Base-by-base conservation (phyloP, 2,329 filamentous ascomycete genomes). In the Neurospora sp. region DNA sequence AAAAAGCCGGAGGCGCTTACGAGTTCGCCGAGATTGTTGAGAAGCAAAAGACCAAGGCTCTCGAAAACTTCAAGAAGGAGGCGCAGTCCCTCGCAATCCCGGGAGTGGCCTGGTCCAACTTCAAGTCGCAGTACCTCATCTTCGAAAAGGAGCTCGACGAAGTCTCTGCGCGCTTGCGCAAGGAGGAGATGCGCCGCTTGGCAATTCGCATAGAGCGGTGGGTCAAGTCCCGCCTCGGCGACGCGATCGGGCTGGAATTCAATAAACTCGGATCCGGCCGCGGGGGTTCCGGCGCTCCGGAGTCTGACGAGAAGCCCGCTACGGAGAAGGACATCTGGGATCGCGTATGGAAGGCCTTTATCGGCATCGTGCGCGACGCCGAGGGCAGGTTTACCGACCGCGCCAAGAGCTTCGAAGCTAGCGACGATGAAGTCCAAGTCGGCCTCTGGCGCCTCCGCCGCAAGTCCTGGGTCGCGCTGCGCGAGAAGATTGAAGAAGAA, bases 1-100 rank as follows among this genome's bases (percentile, higher is more conserved):
- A 98, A 80, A 97, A 97, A 83, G 93, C 93, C 69, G 94, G 94
- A 28, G 91, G 89, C 8, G 86, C 87, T 68, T 98, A 99, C 77
- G 96, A 99, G 78, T 99, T 99, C 80, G 93, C 94, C 28, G 91
- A 96, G 74, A 97, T 98, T 75, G 96, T 99, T 6, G 88, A 89
- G 46, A 85, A 88, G 69, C 92, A 97, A 79, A 97, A 96, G 82
- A 87, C 86, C 75, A 88, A 88, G 78, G 89, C 93, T 0, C 78
- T 97, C 41, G 85, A 89, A 17, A 86, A 87, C 65, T 99, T 96
- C 78, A 89, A 92, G 77, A 84, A 86, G 23, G 91, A 96, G 76
- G 93, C 92, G 1, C 86, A 90, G 76, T 87, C 88, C 67, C 86
- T 95, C 8, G 82, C 88, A 8, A 92, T 99, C 10, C 87, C 92